phyloP scores from a whole-genome alignment of 805 yeast genomes.

The Yamadazyma endophytica region DNA sequence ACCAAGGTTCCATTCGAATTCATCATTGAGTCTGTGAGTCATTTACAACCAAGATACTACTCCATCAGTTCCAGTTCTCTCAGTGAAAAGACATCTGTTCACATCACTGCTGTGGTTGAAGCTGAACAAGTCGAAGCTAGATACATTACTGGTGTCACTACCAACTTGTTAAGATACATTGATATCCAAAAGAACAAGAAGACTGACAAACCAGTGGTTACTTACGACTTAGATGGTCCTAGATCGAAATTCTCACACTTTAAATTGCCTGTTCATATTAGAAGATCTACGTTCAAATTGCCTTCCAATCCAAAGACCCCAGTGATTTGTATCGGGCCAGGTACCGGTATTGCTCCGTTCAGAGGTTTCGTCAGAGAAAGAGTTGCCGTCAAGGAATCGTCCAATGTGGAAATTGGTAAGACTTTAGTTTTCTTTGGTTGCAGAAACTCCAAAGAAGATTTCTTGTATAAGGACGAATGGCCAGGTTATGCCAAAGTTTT shows the following conservation, averaged over 20 bases:
- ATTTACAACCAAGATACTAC: constrained; percentile 90
- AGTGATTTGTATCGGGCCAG: constrained; percentile 92
- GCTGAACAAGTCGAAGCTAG: constrained; percentile 34
- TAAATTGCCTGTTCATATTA: constrained; percentile 85
- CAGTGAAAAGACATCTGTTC: constrained; percentile 68
- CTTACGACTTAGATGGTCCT: constrained; percentile 83
- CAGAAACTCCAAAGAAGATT: constrained; percentile 75
- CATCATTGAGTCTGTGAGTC: constrained; percentile 74
- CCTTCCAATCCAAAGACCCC: constrained; percentile 84
- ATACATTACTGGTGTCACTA: constrained; percentile 78
- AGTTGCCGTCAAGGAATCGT: constrained; percentile 43
- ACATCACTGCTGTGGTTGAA: constrained; percentile 92
- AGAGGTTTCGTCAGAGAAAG: constrained; percentile 93
- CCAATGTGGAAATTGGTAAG: constrained; percentile 51
- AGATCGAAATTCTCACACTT: constrained; percentile 48
- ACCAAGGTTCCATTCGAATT: constrained; percentile 74
- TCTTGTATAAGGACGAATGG: constrained; percentile 89
- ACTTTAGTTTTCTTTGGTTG: constrained; percentile 83
- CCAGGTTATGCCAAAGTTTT: constrained; percentile 58
- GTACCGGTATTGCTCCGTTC: constrained; percentile 98
- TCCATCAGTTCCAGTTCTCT: constrained; percentile 90
- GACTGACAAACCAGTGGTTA: constrained; percentile 41
- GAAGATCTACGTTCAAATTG: constrained; percentile 91
- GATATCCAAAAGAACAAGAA: constrained; percentile 54
- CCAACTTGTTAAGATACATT: constrained; percentile 77